Base-by-base conservation (phyloP, 2,329 filamentous ascomycete species). In the Fusarium subglutinans region DNA sequence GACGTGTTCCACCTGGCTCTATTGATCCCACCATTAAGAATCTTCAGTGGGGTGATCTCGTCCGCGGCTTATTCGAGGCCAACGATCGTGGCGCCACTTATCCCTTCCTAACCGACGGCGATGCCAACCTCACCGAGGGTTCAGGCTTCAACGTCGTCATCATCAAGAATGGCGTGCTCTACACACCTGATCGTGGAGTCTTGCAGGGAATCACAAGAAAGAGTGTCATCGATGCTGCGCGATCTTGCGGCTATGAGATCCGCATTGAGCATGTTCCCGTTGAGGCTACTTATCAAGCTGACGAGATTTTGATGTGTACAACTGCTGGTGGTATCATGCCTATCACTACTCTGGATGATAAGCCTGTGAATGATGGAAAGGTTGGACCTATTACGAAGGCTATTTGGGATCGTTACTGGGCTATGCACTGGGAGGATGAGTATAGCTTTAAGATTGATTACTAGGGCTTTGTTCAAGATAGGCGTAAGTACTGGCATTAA, bases 261-360 rank as follows among this genome's bases (percentile, higher is more conserved):
- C 81, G 47, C 0, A 15, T 68, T 24, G 66, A 68, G 33, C 15
- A 62, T 41, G 66, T 68, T 28, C 66, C 64, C 1, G 41, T 68
- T 17, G 54, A 68, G 37, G 30, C 33, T 13, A n/a, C 79, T 0
- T 87, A 87, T 53, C 57, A 82, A 12, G 78, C 80, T 1, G 86
- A 88, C 63, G 87, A 88, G 78, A 81, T 87, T 9, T 84, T 88
- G 37, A 87, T 87, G 86, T 87, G 82, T 67, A 88, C 86, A 0
- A 88, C 87, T 20, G 86, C 87, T 0, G 87, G 87, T 3, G 87
- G 87, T 0, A 82, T 88, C 24, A 88, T 88, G 86, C 86, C 86
- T 1, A 87, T 88, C 33, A 87, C 85, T 0, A 67, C 60, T 1
- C 77, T 88, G 6, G 87, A 88, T 73, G 86, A 82, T 0, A 71